Base-by-base conservation (phyloP, 2,329 filamentous ascomycete genomes). In the Sporothrix brunneoviolacea region DNA sequence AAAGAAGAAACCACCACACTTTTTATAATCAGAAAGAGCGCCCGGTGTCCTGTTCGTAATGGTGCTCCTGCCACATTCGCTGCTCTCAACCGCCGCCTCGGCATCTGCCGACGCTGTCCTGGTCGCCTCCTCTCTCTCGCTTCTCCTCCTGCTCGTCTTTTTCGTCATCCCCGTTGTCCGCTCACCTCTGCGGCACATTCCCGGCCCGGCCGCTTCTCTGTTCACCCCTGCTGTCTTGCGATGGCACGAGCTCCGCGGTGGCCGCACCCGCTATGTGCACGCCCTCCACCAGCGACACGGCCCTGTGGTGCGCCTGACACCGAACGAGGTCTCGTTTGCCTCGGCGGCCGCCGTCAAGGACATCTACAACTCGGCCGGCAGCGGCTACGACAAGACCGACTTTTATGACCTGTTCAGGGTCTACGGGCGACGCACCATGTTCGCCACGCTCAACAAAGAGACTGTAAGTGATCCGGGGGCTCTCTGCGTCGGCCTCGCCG, bases 371-470 rank as follows among this genome's bases (percentile, higher is more conserved):
- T 76, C 76, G 0, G 74, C 75, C 0, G 80, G 80, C 4, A 82
- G 78, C 59, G 80, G 80, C 21, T 84, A 79, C 60, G 78, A 84
- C 60, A 84, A 83, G 67, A 82, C 79, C 0, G 75, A 79, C 51
- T 83, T 83, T 57, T 84, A 84, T 58, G 66, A 80, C 54, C 62
- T 84, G 16, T 84, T 84, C 55, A 74, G 61, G 51, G 69, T 81
- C 4, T 83, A 78, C 56, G 76, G 73, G 10, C 71, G 72, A 53
- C 75, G 76, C 55, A 81, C 77, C 48, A 81, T 82, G 78, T 82
- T 82, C 55, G 76, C 76, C 15, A 80, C 72, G 0, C 58, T 81
- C 52, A 71, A 74, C 50, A 81, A 78, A 60, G 68, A 71, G 6
- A 70, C 75, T 57, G 76, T 77, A 58, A 63, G 73, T 61, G 7